Evolutionary conservation across 2,329 filamentous ascomycete species (phyloP), one percentile per base, ranked within the genome.

Genomic region (Dactylellina haptotyla): DNA sequence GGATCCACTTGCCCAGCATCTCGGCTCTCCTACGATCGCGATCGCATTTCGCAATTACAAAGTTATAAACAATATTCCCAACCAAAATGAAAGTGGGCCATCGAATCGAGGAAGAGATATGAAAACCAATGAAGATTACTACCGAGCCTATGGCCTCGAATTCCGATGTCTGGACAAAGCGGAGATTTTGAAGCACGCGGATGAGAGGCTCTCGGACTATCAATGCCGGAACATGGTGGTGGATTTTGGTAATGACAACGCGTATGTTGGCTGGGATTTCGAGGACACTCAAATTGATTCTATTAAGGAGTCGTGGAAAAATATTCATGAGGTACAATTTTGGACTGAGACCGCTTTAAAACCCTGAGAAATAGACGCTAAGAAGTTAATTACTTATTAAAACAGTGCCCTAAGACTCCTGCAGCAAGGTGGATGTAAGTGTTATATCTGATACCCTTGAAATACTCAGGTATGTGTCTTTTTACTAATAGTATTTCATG

Each of bases 351-450:
- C n/a, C n/a, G n/a, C n/a, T n/a, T n/a, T 28, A 51, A 9, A 34
- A n/a, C 16, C 12, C n/a, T 26, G 28, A 32, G 4, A 28, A 39
- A 32, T 4, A 28, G n/a, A 14, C 1, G 25, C 48, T 53, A 53
- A 54, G 18, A 12, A 26, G 9, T 41, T 37, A 18, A 12, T 28
- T 20, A n/a, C 18, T 43, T 56, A 4, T 23, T 51, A 23, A 20
- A 25, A 14, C 25, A 72, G 67, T 46, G 58, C 43, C 58, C 67
- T 8, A 39, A 32, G 28, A 9, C 6, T 10, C 58, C 58, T 14
- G 51, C 37, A 18, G 26, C 67, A 32, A 56, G 59, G 50, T 72
- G 67, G 67, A 72, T 72, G 67, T 72, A 48, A 54, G 67, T 56
- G 1, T n/a, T 20, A 48, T n/a, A 2, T 16, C 26, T 8, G 2